Conservation (phyloP, 495 filamentous ascomycete species). For the Friedmanniomyces endolithicus region DNA sequence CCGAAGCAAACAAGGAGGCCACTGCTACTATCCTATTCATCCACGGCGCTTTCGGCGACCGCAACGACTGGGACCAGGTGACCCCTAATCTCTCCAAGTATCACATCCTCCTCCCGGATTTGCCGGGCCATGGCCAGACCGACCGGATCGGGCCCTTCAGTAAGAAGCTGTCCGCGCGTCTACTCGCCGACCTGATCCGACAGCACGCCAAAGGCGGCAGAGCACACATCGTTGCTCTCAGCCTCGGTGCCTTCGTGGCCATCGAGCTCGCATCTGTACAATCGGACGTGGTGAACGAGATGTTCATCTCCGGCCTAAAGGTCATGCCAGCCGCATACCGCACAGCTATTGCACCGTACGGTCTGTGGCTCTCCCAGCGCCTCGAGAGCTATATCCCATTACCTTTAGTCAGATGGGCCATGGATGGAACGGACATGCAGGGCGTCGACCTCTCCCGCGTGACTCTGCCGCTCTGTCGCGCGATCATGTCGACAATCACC, state of each 20-base stretch:
- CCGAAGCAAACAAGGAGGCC: neutral
- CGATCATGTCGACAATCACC: neutral
- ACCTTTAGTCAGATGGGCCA: constrained; percentile 5
- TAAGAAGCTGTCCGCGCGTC: neutral
- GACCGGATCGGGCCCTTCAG: constrained; percentile 13
- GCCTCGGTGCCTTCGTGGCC: constrained; percentile 15
- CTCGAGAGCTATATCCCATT: neutral
- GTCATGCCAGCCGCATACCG: neutral
- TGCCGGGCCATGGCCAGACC: constrained; percentile 11
- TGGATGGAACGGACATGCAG: constrained; percentile 13
- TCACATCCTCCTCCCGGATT: constrained; percentile 18
- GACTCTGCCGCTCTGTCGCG: constrained; percentile 4
- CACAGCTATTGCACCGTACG: neutral
- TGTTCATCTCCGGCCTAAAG: constrained; percentile 14
- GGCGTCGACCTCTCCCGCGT: neutral
- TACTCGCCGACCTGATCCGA: constrained; percentile 14
- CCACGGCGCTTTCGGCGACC: constrained; percentile 10
- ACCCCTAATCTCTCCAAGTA: constrained; percentile 7
- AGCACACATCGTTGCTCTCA: constrained; percentile 18
- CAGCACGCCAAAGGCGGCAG: constrained; percentile 8
- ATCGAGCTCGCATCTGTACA: constrained; percentile 5
- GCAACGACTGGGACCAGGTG: constrained; percentile 9
- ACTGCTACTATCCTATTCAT: constrained; percentile 14
- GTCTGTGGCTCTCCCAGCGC: neutral
- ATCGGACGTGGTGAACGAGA: constrained; percentile 6